Evolutionary conservation across 2,329 filamentous ascomycete genomes (phyloP), one percentile per base, ranked within the genome.

Genomic region (Dactylellina sp.): DNA sequence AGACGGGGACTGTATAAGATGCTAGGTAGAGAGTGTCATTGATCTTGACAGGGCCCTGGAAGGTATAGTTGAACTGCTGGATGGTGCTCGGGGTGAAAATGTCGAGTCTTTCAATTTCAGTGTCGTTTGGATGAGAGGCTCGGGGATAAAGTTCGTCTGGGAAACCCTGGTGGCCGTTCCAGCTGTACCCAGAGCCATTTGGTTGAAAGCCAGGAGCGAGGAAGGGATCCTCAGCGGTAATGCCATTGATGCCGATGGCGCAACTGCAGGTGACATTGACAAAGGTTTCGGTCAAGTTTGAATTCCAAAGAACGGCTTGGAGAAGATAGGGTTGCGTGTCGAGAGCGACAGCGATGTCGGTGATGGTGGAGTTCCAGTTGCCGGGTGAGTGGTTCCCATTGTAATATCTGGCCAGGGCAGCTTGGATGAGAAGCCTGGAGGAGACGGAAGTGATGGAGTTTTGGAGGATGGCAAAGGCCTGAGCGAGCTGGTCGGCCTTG

Each of bases 401-500:
- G 76, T 76, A 76, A 77, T 86, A 89, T 9, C 80, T 77, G 57
- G 78, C 76, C 32, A 90, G 80, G 3, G 85, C 83, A 14, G 82
- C 66, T 77, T 90, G 88, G 16, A 90, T 81, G 20, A 89, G 79
- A 18, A 89, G 80, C 71, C 88, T 84, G 0, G 91, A 93, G 5
- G 89, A 84, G 47, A 95, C 89, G 62, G 90, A 89, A 63, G 85
- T 84, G 79, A 89, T 90, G 71, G 88, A 89, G 32, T 90, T 90
- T 82, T 93, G 87, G 77, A 96, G 87, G 57, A 97, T 85, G 57
- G 91, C 85, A 63, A 97, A 86, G 79, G 92, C 91, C 59, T 91
- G 89, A 4, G 90, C 85, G 75, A 97, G 86, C 79, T 94, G 90
- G 28, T 91, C 89, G 18, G 93, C 90, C 81, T 97, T 97, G 79